phyloP scores from a whole-genome alignment of 1,139 yeast genomes.

The Yamadazyma buinensis region DNA sequence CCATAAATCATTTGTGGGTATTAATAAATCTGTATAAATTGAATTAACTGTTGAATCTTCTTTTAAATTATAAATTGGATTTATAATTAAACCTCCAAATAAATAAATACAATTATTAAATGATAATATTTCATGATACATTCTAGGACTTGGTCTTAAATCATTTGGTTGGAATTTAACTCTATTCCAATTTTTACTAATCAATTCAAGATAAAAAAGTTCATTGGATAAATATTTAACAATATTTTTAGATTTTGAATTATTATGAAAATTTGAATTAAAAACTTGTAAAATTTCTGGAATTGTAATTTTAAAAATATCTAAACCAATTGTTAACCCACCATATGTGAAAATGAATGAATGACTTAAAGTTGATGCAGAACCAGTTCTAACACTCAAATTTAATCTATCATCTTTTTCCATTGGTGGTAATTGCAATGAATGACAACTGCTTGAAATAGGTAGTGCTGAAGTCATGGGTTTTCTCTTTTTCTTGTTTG shows the following conservation, averaged over 20 bases:
- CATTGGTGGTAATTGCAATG: constrained; percentile 43
- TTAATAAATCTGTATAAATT: constrained; percentile 20
- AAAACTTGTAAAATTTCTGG: constrained; percentile 26
- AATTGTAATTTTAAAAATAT: constrained; percentile 36
- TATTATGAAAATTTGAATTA: constrained; percentile 19
- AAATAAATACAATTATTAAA: constrained; percentile 49
- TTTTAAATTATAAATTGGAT: constrained; percentile 7
- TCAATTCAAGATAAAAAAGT: constrained; percentile 51
- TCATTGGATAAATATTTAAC: constrained; percentile 53
- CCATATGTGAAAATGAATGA: constrained; percentile 63
- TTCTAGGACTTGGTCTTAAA: constrained; percentile 47
- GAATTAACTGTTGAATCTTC: constrained; percentile 7
- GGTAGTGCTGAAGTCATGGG: constrained; percentile 23
- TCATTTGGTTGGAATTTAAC: constrained; percentile 16
- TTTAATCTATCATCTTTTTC: constrained; percentile 45
- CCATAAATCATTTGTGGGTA: constrained; percentile 65
- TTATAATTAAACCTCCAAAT: constrained; percentile 56
- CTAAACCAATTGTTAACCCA: constrained; percentile 62
- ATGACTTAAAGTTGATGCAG: constrained; percentile 53
- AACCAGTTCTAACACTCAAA: constrained; percentile 63
- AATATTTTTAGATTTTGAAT: constrained; percentile 26
- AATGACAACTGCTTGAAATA: constrained; percentile 47
- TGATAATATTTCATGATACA: constrained; percentile 56
- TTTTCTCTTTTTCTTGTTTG: too few relatives aligned
- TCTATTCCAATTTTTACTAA: constrained; percentile 55